Percentiles rank a stretch among this genome's conserved stretches.
Evolutionary conservation across 495 filamentous ascomycete genomes (phyloP).

Genomic region (Elaphomyces granulatus): DNA sequence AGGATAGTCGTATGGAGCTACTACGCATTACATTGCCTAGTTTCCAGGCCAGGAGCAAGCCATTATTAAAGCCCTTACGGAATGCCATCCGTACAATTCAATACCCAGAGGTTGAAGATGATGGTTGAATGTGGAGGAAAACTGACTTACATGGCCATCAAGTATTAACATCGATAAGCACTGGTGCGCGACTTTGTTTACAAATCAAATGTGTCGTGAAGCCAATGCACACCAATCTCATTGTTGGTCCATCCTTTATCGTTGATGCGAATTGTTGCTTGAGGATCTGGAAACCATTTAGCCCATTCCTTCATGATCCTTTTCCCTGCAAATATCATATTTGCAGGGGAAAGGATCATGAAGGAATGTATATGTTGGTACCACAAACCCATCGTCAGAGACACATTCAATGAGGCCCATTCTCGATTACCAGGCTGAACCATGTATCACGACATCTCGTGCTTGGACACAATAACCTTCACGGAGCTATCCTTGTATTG

Average conservation of each 20-base stretch:
- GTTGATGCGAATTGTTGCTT: conserved; percentile 9
- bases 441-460: conserved; percentile 6
- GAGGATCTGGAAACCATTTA: no score
- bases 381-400: conserved; percentile 9
- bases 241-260: conserved; percentile 24
- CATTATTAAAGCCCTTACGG: no score
- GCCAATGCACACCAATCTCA: conserved; percentile 12
- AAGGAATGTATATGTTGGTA: no score
- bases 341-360: no score
- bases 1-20: no score
- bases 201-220: conserved; percentile 12
- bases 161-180: conserved; percentile 15
- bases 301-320: conserved; percentile 16
- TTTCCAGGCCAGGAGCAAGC: no score
- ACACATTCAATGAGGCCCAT: conserved; percentile 25
- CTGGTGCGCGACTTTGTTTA: conserved; percentile 4
- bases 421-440: conserved; percentile 26
- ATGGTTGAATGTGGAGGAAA: conserved; percentile 13
- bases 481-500: conserved; percentile 25
- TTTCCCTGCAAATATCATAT: conserved; percentile 23
- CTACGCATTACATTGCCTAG: no score
- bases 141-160: conserved; percentile 15
- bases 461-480: conserved; percentile 18
- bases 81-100: no score
- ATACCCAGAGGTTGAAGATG: no score